A percentile compares a stretch with the other conserved stretches of the same genome.
phyloP scores from a whole-genome alignment of 2,329 filamentous ascomycete genomes.

The Colletotrichum zoysiae region DNA sequence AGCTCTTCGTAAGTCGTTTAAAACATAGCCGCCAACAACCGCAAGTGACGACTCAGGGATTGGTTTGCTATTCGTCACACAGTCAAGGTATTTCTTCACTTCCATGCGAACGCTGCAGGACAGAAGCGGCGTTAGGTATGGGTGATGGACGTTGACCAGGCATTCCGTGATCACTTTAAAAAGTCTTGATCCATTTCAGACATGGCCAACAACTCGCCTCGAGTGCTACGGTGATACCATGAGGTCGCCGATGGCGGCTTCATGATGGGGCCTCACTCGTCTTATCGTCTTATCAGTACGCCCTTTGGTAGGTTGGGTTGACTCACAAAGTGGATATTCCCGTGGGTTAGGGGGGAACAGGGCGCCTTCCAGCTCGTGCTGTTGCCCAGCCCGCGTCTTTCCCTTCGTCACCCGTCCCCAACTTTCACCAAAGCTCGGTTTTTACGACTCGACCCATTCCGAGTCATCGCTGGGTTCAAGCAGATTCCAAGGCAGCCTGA shows the following conservation, averaged over 20 bases:
- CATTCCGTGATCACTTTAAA: not conserved
- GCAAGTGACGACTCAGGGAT: not conserved
- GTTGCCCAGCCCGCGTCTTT: constrained; percentile 6
- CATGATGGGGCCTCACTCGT: constrained; percentile 13
- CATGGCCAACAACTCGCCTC: constrained; percentile 31
- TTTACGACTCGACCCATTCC: not conserved
- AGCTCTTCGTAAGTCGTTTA: not conserved
- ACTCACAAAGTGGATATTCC: constrained; percentile 37
- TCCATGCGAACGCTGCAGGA: not conserved
- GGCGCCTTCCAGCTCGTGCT: constrained; percentile 23
- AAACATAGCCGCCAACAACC: not conserved
- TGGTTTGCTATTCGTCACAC: constrained; percentile 1
- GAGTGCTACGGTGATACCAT: constrained; percentile 39
- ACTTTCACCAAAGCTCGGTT: constrained; percentile 5
- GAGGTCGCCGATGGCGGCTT: constrained; percentile 36
- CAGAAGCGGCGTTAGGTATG: not conserved
- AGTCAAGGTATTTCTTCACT: not conserved
- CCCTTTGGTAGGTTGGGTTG: constrained; percentile 34
- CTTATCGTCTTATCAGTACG: constrained; percentile 40
- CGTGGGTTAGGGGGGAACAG: constrained; percentile 13
- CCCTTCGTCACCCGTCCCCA: constrained; percentile 14
- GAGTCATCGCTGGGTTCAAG: not conserved
- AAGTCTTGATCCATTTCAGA: not conserved
- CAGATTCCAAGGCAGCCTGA: not conserved
- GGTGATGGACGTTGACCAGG: not conserved